Evolutionary conservation across 495 filamentous ascomycete species (phyloP).

Genomic region (Aspergillus mulundensis): DNA sequence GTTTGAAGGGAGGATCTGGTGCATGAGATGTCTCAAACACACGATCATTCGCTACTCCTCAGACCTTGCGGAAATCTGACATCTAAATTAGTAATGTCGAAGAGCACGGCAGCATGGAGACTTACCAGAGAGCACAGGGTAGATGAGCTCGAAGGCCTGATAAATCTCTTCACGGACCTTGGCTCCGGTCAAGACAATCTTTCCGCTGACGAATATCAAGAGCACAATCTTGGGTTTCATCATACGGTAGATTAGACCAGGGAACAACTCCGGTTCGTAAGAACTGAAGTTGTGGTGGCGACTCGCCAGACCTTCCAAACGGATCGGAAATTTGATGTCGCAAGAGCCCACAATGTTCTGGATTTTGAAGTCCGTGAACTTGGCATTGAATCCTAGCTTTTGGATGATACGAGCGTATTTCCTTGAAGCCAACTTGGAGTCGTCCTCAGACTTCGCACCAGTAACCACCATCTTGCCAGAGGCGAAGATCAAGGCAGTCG

Average conservation of each 20-base stretch:
- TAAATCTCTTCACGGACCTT: conserved; percentile 99
- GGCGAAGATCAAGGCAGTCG: conserved; percentile 95
- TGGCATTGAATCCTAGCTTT: conserved; percentile 98
- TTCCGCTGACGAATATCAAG: conserved; percentile 96
- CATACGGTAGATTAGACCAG: conserved; percentile 99
- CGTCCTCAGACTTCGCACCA: conserved; percentile 97
- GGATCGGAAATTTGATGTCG: conserved; percentile 99
- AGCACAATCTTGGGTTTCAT: conserved; percentile 99
- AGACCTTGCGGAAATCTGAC: conserved; percentile 66
- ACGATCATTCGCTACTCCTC: conserved; percentile 20
- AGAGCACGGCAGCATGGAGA: neutral
- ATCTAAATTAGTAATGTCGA: conserved; percentile 24
- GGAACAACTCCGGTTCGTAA: conserved; percentile 98
- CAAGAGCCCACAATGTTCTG: conserved; percentile 99
- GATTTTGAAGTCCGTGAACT: conserved; percentile 99
- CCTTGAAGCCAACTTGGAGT: conserved; percentile 91
- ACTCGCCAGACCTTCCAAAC: conserved; percentile 88
- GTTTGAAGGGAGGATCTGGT: conserved; percentile 33
- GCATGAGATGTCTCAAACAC: conserved; percentile 14
- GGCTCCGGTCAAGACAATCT: conserved; percentile 96
- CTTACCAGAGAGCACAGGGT: conserved; percentile 90
- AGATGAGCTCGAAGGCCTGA: conserved; percentile 98
- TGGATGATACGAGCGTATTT: conserved; percentile 99
- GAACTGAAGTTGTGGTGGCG: conserved; percentile 99
- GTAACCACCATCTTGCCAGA: conserved; percentile 99